A percentile compares a stretch with the other conserved stretches of the same genome.
Evolutionary conservation across 345 rosid species (phyloP).

Genomic region (Eucalyptus leucophloia): DNA sequence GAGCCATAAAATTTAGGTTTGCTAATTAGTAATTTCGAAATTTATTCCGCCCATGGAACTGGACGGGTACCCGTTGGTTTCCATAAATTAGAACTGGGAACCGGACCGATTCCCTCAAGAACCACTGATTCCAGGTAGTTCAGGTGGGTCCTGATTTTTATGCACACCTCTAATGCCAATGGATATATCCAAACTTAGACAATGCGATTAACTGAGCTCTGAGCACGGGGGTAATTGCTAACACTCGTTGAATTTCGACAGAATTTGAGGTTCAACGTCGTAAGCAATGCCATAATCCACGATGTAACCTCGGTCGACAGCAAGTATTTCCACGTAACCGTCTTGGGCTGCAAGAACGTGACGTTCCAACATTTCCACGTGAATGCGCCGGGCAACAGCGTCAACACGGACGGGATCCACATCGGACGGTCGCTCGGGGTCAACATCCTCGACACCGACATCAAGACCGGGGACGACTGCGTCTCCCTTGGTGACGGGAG

Average conservation of each 20-base stretch:
- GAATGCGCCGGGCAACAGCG: conserved; percentile 20
- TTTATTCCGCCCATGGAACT: too few relatives aligned
- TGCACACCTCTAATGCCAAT: background rate
- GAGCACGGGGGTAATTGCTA: background rate
- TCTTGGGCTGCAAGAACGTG: conserved; percentile 22
- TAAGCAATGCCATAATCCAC: conserved; percentile 7
- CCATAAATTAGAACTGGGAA: too few relatives aligned
- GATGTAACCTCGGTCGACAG: conserved; percentile 18
- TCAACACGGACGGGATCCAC: conserved; percentile 64
- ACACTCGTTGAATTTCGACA: background rate
- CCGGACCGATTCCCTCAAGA: fast-evolving
- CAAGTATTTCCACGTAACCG: conserved; percentile 39
- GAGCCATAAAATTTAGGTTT: too few relatives aligned
- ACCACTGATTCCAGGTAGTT: fast-evolving
- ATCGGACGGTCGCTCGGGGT: conserved; percentile 24
- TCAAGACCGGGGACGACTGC: conserved; percentile 65
- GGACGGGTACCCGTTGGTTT: fast-evolving
- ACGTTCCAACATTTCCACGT: conserved; percentile 14
- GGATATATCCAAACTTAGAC: background rate
- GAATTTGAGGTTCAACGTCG: conserved; percentile 30
- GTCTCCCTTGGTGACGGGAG: conserved; percentile 42
- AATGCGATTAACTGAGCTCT: background rate
- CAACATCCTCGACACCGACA: conserved; percentile 4
- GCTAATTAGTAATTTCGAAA: too few relatives aligned
- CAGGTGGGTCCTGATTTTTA: fast-evolving